phyloP scores from a whole-genome alignment of 148 eudicot species.

The Arctostaphylos glauca region DNA sequence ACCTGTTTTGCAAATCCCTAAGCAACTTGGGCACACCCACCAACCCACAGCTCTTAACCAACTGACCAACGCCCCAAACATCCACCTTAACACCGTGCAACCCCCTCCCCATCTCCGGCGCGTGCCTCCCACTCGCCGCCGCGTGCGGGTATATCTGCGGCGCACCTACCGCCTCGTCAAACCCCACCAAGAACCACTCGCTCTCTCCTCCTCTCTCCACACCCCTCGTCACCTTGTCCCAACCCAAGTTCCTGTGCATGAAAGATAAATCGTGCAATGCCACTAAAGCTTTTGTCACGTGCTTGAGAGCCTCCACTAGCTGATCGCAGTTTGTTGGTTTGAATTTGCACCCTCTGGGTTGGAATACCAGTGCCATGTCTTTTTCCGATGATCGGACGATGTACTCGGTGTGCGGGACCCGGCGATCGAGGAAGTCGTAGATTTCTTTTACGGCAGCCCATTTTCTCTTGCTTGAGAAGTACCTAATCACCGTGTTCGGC shows the following conservation, averaged over 20 bases:
- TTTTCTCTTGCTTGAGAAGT: conserved; percentile 46
- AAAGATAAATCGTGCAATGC: conserved; percentile 76
- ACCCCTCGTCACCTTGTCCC: conserved; percentile 62
- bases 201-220: conserved; percentile 16
- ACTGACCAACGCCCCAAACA: conserved; percentile 75
- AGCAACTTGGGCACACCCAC: conserved; percentile 41
- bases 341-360: conserved; percentile 57
- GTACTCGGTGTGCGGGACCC: conserved; percentile 62
- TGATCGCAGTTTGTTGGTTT: conserved; percentile 49
- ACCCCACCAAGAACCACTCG: conserved; percentile 66
- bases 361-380: conserved; percentile 47
- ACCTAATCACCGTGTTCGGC: conserved; percentile 38
- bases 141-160: conserved; percentile 61
- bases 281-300: conserved; percentile 69
- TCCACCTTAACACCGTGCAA: conserved; percentile 86
- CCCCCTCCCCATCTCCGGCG: conserved; percentile 82
- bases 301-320: conserved; percentile 65
- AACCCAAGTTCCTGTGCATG: conserved; percentile 76
- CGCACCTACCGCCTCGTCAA: conserved; percentile 70
- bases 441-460: conserved; percentile 64
- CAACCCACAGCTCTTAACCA: conserved; percentile 60
- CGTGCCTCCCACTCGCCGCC: conserved; percentile 34
- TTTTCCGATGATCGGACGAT: conserved; percentile 31
- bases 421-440: conserved; percentile 52
- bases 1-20: conserved; percentile 60